Percentiles rank a stretch among this genome's conserved stretches.
phyloP scores from a whole-genome alignment of 352 stramenopile genomes.

The Thalassiosira mediterranea region DNA sequence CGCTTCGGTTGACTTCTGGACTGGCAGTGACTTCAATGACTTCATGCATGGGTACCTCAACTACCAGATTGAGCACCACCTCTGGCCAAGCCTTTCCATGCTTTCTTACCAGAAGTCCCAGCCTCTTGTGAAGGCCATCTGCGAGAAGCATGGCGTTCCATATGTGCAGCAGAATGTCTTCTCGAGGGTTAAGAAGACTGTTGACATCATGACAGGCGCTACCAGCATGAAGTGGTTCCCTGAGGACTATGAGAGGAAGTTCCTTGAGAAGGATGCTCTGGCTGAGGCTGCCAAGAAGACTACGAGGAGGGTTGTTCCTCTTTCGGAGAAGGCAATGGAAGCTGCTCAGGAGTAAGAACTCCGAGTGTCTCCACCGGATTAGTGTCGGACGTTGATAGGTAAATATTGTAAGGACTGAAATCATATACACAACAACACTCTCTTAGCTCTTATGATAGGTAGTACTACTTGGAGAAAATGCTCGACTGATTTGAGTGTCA shows the following conservation, averaged over 20 bases:
- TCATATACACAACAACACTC: too few species aligned
- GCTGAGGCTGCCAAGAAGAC: conserved; percentile 51
- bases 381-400: too few species aligned
- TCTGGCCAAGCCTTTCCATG: conserved; percentile 89
- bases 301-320: conserved; percentile 38
- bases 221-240: conserved; percentile 83
- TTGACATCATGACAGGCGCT: conserved; percentile 85
- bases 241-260: conserved; percentile 58
- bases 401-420: too few species aligned
- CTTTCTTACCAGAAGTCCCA: conserved; percentile 81
- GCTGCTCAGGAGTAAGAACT: conserved; percentile 42
- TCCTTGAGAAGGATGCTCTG: conserved; percentile 57
- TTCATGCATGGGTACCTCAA: conserved; percentile 95
- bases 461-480: too few species aligned
- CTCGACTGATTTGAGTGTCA: too few species aligned
- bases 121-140: conserved; percentile 81
- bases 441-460: too few species aligned
- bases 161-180: conserved; percentile 86
- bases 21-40: conserved; percentile 86
- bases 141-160: conserved; percentile 80
- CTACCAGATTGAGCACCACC: conserved; percentile 95
- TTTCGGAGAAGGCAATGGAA: conserved; percentile 51
- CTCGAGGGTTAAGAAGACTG: conserved; percentile 77
- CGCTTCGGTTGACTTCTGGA: conserved; percentile 77
- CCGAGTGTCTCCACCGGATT: too few species aligned